Base-by-base conservation (phyloP, 345 rosid genomes). In the Lagerstroemia speciosa region DNA sequence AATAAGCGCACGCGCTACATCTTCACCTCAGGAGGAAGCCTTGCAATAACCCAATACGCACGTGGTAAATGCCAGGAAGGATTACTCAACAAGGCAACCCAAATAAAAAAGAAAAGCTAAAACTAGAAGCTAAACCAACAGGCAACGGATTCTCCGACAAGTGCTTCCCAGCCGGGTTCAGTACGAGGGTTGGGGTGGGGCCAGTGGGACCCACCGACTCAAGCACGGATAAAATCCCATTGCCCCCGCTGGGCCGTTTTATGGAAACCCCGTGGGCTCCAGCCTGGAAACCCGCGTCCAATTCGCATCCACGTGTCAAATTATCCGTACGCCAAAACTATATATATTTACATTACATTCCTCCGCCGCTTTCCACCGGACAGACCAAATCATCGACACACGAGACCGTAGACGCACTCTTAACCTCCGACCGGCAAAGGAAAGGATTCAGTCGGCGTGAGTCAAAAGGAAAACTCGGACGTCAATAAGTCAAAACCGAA, bases 201-300 rank as follows among this genome's bases (percentile, higher is more conserved):
- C 38, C 5, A 5, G 38, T n/a, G 38, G 38, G 38, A 36, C 38
- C 38, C 38, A 9, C 7, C 8, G 38, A 9, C 38, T 36, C 38
- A 36, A 36, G 38, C 38, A n/a, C n/a, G n/a, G n/a, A n/a, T n/a
- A n/a, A n/a, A n/a, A 36, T 43, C 0, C 12, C 3, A 1, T 16
- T 0, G 2, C 19, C 7, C 55, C 60, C 60, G 14, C 29, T 6
- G 29, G 30, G 60, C 27, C 12, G 60, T n/a, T 1, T 8, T 24
- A 43, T 53, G 33, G 11, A 14, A 58, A 30, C 15, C 33, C 34
- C 70, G 63, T 36, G 63, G 63, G 46, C 70, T 67, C 70, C 69
- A 66, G 58, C 29, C 57, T 66, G 69, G 57, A 7, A 19, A 0
- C 24, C n/a, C 15, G 11, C 5, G 22, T 33, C 8, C 0, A 26